phyloP scores from a whole-genome alignment of 352 stramenopile species.

The Globisporangium heterothallicum region DNA sequence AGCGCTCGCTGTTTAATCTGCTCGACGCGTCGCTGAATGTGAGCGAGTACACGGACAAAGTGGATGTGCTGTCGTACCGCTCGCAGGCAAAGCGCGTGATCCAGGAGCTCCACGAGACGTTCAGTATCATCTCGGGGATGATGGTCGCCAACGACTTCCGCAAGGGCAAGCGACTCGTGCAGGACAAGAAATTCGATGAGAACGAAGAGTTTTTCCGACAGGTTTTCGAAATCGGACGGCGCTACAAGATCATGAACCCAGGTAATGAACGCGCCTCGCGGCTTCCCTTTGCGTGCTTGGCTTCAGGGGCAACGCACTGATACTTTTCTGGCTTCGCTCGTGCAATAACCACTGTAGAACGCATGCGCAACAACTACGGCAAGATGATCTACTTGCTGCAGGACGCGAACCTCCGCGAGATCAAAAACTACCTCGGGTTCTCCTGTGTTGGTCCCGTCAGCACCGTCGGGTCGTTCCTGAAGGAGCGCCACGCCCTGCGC shows the following conservation, averaged over 20 bases:
- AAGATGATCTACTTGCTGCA: constrained; percentile 95
- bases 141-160: constrained; percentile 61
- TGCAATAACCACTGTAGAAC: constrained; percentile 26
- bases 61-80: constrained; percentile 78
- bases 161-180: constrained; percentile 48
- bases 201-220: constrained; percentile 79
- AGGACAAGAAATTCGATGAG: constrained; percentile 56
- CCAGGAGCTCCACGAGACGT: constrained; percentile 56
- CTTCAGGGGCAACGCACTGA: constrained; percentile 4
- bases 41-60: constrained; percentile 92
- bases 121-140: constrained; percentile 59
- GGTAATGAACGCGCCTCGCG: too few relatives aligned
- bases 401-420: constrained; percentile 78
- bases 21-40: constrained; percentile 79
- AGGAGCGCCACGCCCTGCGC: constrained; percentile 49
- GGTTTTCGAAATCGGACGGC: constrained; percentile 89
- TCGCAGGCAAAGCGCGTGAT: constrained; percentile 72
- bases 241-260: constrained; percentile 95
- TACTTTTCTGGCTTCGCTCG: too few relatives aligned
- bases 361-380: constrained; percentile 90
- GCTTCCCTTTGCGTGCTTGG: too few relatives aligned
- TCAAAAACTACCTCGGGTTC: constrained; percentile 72
- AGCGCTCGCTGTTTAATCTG: constrained; percentile 72
- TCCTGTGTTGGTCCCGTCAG: constrained; percentile 58
- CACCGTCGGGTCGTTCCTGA: constrained; percentile 76